phyloP scores from a whole-genome alignment of 1,139 yeast species.

The Kodamaea ohmeri region DNA sequence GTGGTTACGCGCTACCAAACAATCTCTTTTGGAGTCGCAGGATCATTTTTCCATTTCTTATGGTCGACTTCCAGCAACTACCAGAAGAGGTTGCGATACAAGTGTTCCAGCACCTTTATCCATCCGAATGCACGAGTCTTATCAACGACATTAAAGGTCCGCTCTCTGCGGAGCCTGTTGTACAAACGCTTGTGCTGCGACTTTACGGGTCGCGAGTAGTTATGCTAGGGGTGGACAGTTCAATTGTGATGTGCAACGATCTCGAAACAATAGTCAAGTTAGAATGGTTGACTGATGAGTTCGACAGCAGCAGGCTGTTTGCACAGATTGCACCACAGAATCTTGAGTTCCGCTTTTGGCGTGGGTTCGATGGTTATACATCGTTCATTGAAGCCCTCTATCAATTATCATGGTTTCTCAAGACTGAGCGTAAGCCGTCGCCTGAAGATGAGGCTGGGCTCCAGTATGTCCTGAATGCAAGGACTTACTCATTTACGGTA shows the following conservation, averaged over 20 bases:
- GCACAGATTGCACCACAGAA: conserved; percentile 4
- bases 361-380: conserved; percentile 30
- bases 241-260: background rate
- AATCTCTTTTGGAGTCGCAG: too few species aligned
- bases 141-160: conserved; percentile 11
- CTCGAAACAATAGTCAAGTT: conserved; percentile 1
- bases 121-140: conserved; percentile 22
- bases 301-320: background rate
- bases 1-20: too few species aligned
- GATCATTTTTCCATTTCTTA: too few species aligned
- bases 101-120: conserved; percentile 22
- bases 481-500: conserved; percentile 25
- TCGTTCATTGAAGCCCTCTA: conserved; percentile 25
- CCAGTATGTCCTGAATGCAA: conserved; percentile 21
- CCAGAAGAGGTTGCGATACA: conserved; percentile 28
- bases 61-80: background rate
- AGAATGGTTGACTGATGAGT: background rate
- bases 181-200: conserved; percentile 11
- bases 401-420: too few species aligned
- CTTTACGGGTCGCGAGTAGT: conserved; percentile 14
- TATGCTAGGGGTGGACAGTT: conserved; percentile 7
- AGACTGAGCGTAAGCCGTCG: background rate
- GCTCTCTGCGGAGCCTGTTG: conserved; percentile 7
- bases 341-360: conserved; percentile 28
- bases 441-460: too few species aligned